Evolutionary conservation across 257 asterid species (phyloP).

Genomic region (Gardenia jasminoides): DNA sequence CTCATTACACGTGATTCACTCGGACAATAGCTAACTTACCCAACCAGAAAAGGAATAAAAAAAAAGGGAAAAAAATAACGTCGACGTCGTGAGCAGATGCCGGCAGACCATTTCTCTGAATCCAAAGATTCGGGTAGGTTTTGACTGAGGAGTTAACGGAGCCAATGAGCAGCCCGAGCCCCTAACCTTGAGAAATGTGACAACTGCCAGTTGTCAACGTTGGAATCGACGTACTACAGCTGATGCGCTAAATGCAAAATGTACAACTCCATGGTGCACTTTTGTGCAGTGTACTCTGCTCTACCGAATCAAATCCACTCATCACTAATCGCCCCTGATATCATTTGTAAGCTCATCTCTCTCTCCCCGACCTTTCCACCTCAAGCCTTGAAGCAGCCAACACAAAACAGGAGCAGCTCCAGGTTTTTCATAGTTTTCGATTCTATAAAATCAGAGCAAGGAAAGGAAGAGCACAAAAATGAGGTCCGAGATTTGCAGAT

Average conservation of each 20-base stretch:
- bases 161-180: neutral
- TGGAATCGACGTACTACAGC: neutral
- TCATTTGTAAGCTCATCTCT: neutral
- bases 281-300: too few relatives aligned
- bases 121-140: neutral
- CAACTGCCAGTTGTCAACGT: neutral
- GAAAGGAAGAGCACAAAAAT: conserved; percentile 28
- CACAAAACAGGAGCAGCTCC: too few relatives aligned
- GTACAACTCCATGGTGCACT: neutral
- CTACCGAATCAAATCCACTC: neutral
- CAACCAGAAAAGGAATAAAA: too few relatives aligned
- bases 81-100: too few relatives aligned
- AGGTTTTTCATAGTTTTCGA: neutral
- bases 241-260: neutral
- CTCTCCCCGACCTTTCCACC: neutral
- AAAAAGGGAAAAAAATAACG: too few relatives aligned
- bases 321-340: neutral
- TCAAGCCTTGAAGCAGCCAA: neutral
- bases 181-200: neutral
- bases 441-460: too few relatives aligned
- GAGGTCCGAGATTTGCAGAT: conserved; percentile 89
- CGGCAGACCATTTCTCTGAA: neutral
- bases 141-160: neutral
- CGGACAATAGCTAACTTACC: too few relatives aligned
- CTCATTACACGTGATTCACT: too few relatives aligned